Evolutionary conservation across 768 basidiomycete genomes (phyloP), one percentile per base, ranked within the genome.

Genomic region (Kwoniella shandongensis): DNA sequence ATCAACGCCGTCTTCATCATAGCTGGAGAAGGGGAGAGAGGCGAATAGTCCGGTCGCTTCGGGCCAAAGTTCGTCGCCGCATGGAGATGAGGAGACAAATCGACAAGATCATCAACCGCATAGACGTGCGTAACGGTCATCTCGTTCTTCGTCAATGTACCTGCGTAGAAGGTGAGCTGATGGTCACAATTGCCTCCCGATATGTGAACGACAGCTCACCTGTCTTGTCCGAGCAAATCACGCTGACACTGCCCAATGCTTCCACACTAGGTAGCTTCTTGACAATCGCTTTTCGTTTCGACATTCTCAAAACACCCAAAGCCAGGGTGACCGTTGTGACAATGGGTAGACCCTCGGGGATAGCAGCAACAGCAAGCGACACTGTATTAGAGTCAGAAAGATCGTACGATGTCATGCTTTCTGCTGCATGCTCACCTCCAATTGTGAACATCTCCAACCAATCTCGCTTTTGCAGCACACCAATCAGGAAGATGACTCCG

Each of bases 381-480:
- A 98, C 93, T 96, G 76, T 45, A 51, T 60, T 15, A 52, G 26
- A 58, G 20, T 27, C 53, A 63, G 49, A 64, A 20, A n/a, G n/a
- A n/a, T 58, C 18, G 62, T 30, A 6, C 20, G 47, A 51, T n/a
- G 56, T 6, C 7, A 50, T 42, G 41, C 6, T 6, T 1, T 13
- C 2, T 6, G 6, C 32, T 13, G 6, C 18, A 5, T 20, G 51
- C 84, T 51, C 68, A 93, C 92, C 92, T 80, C 93, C 93, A 61
- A 98, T 98, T 8, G 93, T 98, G 73, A 98, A 97, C 94, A 97
- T 98, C 44, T 94, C 93, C 11, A 97, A 79, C 93, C 91, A 96
- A 10, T 87, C 83, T 18, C 94, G 81, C 36, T 84, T 80, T 71
- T 97, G 93, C 61, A 86, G 78, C 15, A 93, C 84, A 7, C 93